phyloP scores from a whole-genome alignment of 805 yeast species.

The Kazachstania africana region DNA sequence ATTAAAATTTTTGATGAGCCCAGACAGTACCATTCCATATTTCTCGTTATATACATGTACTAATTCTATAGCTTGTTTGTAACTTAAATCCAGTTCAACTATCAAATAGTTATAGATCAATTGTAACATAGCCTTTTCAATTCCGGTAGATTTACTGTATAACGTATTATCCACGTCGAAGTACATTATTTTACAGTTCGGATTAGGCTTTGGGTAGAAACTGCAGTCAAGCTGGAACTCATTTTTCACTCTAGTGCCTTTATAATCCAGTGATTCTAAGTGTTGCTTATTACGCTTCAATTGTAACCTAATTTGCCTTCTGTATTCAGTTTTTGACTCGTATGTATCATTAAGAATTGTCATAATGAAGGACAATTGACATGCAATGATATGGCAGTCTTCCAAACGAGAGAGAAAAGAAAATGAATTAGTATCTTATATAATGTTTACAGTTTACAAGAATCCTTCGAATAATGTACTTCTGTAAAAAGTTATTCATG shows the following conservation, averaged over 20 bases:
- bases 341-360: constrained; percentile 1
- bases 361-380: not conserved
- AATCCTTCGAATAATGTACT: no score
- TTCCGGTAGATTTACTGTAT: constrained; percentile 56
- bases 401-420: no score
- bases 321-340: constrained; percentile 1
- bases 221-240: constrained; percentile 15
- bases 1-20: constrained; percentile 47
- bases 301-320: constrained; percentile 7
- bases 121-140: constrained; percentile 76
- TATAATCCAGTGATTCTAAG: constrained; percentile 19
- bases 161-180: constrained; percentile 91
- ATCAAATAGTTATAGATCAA: constrained; percentile 72
- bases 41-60: constrained; percentile 65
- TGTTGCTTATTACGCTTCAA: constrained; percentile 18
- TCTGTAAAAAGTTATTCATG: no score
- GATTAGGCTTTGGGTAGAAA: constrained; percentile 13
- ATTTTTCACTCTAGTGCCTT: constrained; percentile 16
- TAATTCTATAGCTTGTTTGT: constrained; percentile 56
- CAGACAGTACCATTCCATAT: constrained; percentile 87
- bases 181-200: constrained; percentile 37
- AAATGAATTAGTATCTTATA: not conserved
- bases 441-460: not conserved
- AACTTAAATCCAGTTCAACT: constrained; percentile 42
- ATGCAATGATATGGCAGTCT: not conserved